These are phyloP conservation scores for Colletotrichum acutatum DNA, from an alignment of 2,329 filamentous ascomycete species.

Conservation along the genomic window DNA sequence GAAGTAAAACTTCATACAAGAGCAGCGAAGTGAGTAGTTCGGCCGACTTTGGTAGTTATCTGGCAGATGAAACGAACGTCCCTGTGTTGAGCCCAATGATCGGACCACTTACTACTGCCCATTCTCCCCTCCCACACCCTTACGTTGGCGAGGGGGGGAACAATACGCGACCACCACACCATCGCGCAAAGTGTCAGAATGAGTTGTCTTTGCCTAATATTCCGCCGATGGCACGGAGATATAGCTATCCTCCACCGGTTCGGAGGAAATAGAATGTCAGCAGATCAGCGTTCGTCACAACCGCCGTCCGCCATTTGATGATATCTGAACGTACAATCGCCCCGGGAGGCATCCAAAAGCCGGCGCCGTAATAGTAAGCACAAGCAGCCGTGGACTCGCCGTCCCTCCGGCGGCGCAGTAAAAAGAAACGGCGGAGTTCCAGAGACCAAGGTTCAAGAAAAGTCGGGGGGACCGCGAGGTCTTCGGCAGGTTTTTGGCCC, in stretches of 20 bases:
- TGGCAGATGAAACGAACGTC: neutral
- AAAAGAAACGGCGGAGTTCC: neutral
- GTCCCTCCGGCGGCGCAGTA: neutral
- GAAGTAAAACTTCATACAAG: neutral
- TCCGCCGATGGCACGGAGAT: neutral
- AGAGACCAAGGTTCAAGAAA: neutral
- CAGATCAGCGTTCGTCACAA: neutral
- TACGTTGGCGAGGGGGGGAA: neutral
- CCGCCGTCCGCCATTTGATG: neutral
- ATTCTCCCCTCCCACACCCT: neutral
- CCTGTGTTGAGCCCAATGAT: neutral
- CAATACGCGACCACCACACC: neutral
- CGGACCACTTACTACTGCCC: neutral
- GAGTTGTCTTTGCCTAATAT: neutral
- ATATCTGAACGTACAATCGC: neutral
- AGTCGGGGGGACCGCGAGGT: constrained; percentile 6
- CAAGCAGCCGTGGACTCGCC: neutral
- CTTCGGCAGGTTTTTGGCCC: constrained; percentile 17
- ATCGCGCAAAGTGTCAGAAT: neutral
- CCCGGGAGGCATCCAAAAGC: neutral
- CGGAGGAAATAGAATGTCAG: neutral
- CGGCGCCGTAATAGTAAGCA: neutral
- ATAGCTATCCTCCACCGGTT: neutral
- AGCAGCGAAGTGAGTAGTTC: neutral
- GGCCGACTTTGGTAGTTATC: neutral